Conservation (phyloP, 495 filamentous ascomycete genomes). For the Neurospora sp. region DNA sequence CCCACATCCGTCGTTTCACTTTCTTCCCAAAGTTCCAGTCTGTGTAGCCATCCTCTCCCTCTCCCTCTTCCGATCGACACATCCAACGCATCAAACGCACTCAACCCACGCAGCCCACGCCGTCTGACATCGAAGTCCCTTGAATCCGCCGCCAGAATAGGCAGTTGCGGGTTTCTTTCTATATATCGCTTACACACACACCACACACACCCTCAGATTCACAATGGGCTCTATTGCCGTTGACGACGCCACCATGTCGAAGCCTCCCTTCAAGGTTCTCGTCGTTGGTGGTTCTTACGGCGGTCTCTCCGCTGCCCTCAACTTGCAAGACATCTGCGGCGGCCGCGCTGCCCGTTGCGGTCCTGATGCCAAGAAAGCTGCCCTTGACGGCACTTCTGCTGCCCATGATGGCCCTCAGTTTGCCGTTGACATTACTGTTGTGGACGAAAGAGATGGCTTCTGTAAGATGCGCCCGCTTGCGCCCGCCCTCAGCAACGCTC, state of each 20-base stretch:
- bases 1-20: background rate
- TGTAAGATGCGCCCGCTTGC: constrained; percentile 37
- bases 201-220: background rate
- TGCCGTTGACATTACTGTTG: constrained; percentile 51
- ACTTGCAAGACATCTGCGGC: constrained; percentile 48
- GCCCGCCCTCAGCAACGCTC: background rate
- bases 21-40: background rate
- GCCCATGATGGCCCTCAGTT: constrained; percentile 24
- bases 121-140: background rate
- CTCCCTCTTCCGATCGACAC: background rate
- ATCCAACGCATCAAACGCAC: background rate
- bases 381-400: background rate
- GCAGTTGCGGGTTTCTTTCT: background rate
- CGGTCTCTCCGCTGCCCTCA: constrained; percentile 49
- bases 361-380: constrained; percentile 2
- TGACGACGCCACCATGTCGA: background rate
- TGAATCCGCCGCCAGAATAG: background rate
- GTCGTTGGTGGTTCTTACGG: constrained; percentile 57
- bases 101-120: background rate
- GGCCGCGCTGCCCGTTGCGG: constrained; percentile 22
- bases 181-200: background rate
- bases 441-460: constrained; percentile 62
- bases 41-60: background rate
- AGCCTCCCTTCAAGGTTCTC: constrained; percentile 29
- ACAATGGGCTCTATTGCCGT: constrained; percentile 9